A percentile compares a stretch with the other conserved stretches of the same genome.
Evolutionary conservation across 768 basidiomycete species (phyloP).

Genomic region (Tricholoma matsutake): DNA sequence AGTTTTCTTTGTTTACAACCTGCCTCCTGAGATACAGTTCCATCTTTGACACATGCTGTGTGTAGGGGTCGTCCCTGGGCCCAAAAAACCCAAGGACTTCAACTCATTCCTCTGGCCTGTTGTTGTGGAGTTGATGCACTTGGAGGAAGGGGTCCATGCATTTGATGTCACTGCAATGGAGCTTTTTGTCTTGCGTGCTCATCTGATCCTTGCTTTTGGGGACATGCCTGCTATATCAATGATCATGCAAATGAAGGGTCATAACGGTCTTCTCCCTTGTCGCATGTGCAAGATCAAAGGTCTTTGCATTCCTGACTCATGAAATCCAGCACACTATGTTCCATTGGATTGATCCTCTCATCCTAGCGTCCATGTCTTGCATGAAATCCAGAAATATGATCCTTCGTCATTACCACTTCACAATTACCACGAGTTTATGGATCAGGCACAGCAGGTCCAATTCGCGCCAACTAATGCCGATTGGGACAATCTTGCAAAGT

Average conservation of each 20-base stretch:
- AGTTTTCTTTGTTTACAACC: conserved; percentile 31
- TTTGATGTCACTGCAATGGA: conserved; percentile 24
- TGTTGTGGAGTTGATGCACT: conserved; percentile 33
- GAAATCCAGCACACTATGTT: conserved; percentile 23
- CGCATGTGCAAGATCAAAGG: conserved; percentile 8
- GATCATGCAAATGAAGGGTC: too few relatives aligned
- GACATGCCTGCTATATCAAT: conserved; percentile 21
- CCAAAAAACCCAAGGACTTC: conserved; percentile 38
- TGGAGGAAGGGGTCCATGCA: conserved; percentile 35
- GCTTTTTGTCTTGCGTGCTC: conserved; percentile 26
- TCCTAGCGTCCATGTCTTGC: conserved; percentile 10
- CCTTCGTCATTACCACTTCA: conserved; percentile 31
- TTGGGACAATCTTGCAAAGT: background rate
- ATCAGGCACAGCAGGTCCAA: conserved; percentile 13
- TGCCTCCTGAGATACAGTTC: conserved; percentile 28
- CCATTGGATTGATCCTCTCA: conserved; percentile 22
- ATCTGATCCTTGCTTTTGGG: conserved; percentile 27
- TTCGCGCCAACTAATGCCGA: background rate
- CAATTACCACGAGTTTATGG: conserved; percentile 27
- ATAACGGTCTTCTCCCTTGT: too few relatives aligned
- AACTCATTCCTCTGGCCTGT: conserved; percentile 43
- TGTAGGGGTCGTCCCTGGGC: conserved; percentile 46
- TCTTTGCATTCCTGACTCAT: conserved; percentile 7
- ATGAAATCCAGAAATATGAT: conserved; percentile 18
- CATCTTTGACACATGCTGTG: conserved; percentile 33